These are phyloP conservation scores for Xerocomus spinulosus DNA, from an alignment of 768 basidiomycete genomes.

Conservation along the genomic window DNA sequence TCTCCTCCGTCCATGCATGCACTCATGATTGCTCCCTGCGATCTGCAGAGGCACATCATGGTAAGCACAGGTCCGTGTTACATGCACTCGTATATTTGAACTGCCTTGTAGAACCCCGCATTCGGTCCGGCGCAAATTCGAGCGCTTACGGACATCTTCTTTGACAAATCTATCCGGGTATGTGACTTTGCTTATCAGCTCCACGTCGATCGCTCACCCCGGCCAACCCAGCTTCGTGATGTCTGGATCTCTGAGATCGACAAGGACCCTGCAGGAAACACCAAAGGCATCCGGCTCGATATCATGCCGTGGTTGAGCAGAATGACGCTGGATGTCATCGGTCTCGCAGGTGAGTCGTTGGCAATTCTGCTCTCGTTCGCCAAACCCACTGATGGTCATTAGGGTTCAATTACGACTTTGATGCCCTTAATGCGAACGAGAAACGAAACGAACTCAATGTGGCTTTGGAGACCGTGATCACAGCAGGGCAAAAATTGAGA, in stretches of 20 bases:
- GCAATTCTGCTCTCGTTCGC: neutral
- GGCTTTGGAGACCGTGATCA: neutral
- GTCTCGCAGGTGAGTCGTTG: neutral
- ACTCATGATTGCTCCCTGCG: neutral
- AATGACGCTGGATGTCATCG: neutral
- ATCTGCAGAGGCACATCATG: neutral
- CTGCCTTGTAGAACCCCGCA: neutral
- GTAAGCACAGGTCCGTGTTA: neutral
- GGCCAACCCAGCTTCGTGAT: neutral
- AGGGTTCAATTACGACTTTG: neutral
- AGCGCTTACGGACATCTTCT: neutral
- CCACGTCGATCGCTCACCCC: neutral
- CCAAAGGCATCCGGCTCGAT: neutral
- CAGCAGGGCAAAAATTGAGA: neutral
- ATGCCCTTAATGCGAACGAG: neutral
- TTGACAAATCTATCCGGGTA: neutral
- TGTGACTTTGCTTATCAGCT: neutral
- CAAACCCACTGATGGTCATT: no score
- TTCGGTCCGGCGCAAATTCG: neutral
- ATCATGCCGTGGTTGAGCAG: neutral
- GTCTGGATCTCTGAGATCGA: neutral
- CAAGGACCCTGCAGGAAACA: neutral
- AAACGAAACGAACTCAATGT: neutral
- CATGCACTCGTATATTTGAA: neutral
- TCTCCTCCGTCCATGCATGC: neutral